A percentile compares a stretch with the other conserved stretches of the same genome.
Conservation (phyloP, 371 early-diverging fungal species). For the Syncephalastrum racemosum region DNA sequence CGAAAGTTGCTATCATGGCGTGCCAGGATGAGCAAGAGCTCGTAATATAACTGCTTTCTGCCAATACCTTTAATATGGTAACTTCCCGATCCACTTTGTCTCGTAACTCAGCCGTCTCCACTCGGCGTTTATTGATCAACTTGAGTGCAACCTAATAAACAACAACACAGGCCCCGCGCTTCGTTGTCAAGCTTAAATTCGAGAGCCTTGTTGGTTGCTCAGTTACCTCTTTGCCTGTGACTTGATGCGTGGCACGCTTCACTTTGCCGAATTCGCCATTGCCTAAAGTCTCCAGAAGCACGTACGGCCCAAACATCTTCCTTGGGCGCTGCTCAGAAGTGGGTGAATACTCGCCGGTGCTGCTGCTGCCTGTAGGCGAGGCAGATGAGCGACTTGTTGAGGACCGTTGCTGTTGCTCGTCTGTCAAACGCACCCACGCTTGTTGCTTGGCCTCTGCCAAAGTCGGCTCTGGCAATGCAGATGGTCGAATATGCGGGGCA, state of each 20-base stretch:
- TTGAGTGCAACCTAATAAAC: constrained; percentile 66
- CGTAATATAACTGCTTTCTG: neutral
- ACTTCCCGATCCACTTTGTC: constrained; percentile 74
- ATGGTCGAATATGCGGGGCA: no score
- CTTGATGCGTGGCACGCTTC: constrained; percentile 85
- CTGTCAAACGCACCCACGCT: no score
- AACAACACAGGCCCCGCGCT: neutral
- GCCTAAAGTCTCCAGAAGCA: constrained; percentile 88
- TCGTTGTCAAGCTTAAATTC: neutral
- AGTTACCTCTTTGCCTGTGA: constrained; percentile 84
- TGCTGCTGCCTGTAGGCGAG: no score
- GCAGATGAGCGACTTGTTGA: no score
- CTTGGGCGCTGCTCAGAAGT: neutral
- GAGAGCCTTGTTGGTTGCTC: neutral
- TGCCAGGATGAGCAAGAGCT: neutral
- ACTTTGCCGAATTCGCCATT: constrained; percentile 97
- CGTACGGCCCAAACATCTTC: constrained; percentile 82
- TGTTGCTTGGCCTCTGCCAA: no score
- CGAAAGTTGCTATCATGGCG: constrained; percentile 17
- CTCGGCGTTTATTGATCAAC: constrained; percentile 65
- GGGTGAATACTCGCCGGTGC: no score
- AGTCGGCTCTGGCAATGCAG: no score
- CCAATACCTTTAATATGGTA: constrained; percentile 62
- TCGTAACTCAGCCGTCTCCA: constrained; percentile 60
- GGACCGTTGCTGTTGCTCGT: no score